Evolutionary conservation across 2,329 filamentous ascomycete genomes (phyloP), one percentile per base, ranked within the genome.

Genomic region (Teratosphaeriaceae sp.): DNA sequence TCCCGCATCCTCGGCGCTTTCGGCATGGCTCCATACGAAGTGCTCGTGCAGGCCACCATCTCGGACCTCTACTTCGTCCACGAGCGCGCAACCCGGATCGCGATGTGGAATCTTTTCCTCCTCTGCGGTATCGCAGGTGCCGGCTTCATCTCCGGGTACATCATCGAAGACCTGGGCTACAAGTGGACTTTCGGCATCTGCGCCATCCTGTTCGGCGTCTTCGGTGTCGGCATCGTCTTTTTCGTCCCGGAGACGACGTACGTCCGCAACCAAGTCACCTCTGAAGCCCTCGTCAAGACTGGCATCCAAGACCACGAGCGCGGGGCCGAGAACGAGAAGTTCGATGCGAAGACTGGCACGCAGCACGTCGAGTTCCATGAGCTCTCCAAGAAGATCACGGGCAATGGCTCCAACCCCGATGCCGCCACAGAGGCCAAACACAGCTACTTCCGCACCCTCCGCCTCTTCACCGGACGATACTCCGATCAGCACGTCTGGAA

Each of bases 11-110:
- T 74, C 18, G 65, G 65, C 4, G 72, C 68, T 3, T 54, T 75
- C 4, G 71, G 70, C 3, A 74, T 74, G 68, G 70, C 72, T 0
- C 70, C 72, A 0, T 72, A 70, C 48, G 73, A 76, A 49, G 65
- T 72, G 1, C 59, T 76, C 3, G 72, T 76, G 2, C 71, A 74
- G 54, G 71, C 67, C 45, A 74, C 71, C 1, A 64, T 69, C 38
- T 61, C 56, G 9, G 66, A 70, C 42, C 45, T 70, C 8, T 69
- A 65, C 51, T 70, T 67, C 43, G 62, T 69, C 15, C 66, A 69
- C 48, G 56, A 68, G 42, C 59, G 66, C 34, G 66, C 58, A 3
- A 62, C 63, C 7, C 58, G 63, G 5, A 58, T 68, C 19, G 59
- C 63, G 5, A 57, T 64, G 12, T 69, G 63, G 63, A 65, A 66